Base-by-base conservation (phyloP, 2,329 filamentous ascomycete species). In the Colletotrichum cereale region DNA sequence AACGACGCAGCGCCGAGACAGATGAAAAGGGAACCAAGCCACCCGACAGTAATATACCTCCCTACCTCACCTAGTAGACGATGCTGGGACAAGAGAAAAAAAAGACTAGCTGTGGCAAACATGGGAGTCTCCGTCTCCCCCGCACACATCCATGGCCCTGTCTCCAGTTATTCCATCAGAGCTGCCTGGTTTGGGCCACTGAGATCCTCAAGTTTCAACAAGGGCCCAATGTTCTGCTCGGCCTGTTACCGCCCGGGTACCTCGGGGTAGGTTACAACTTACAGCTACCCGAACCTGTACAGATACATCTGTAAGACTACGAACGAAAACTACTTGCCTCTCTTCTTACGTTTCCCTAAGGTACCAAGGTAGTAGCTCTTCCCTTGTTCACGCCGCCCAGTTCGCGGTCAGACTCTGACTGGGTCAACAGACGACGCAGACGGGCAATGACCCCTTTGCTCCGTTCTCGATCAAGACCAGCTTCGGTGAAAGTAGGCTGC, bases 11-110 rank as follows among this genome's bases (percentile, higher is more conserved):
- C n/a, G 40, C 18, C 7, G 8, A 42, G n/a, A 61, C 24, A 50
- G 48, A 50, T 62, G 34, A 50, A 56, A 56, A 62, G 48, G n/a
- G 36, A 48, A 52, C 11, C 53, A 62, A 56, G 38, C 56, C 63
- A 67, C 56, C 44, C 42, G 21, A n/a, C 21, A n/a, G 2, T 44
- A n/a, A 2, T 21, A 44, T n/a, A n/a, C n/a, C n/a, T 10, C 12
- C 11, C 36, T 12, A 38, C 36, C 36, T 38, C 12, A 12, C 8
- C 36, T 38, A 38, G 10, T n/a, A n/a, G n/a, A n/a, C n/a, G n/a
- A n/a, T n/a, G n/a, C n/a, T n/a, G n/a, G n/a, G n/a, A n/a, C n/a
- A n/a, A n/a, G n/a, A n/a, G n/a, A n/a, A n/a, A n/a, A n/a, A n/a
- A n/a, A n/a, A n/a, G n/a, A n/a, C 16, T 40, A 57, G n/a, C 14